Conservation (phyloP, 192 early-diverging fungal genomes). For the Backusella morwellensis region DNA sequence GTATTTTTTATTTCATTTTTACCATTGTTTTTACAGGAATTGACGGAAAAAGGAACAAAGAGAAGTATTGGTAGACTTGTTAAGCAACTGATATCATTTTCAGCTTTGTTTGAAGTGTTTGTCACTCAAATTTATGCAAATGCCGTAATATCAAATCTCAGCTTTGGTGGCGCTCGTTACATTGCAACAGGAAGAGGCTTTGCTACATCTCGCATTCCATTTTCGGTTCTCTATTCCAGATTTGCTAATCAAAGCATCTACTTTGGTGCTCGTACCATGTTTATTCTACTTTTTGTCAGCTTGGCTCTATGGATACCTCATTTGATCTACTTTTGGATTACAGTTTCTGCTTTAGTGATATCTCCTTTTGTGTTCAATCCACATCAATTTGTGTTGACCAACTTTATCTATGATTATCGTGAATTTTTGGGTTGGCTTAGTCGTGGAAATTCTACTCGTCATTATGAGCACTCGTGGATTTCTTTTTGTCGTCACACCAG, state of each 20-base stretch:
- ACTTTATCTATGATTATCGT: constrained; percentile 69
- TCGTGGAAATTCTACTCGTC: constrained; percentile 50
- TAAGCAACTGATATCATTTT: constrained; percentile 68
- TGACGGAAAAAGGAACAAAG: constrained; percentile 66
- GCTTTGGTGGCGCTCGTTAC: constrained; percentile 67
- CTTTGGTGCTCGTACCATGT: constrained; percentile 59
- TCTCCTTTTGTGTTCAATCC: constrained; percentile 77
- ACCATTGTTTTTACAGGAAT: constrained; percentile 70
- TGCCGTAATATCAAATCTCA: constrained; percentile 64
- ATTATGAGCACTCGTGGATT: constrained; percentile 66
- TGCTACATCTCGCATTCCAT: constrained; percentile 63
- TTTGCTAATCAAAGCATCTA: constrained; percentile 68
- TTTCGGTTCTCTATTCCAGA: constrained; percentile 60
- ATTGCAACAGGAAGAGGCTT: constrained; percentile 73
- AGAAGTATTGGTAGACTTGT: constrained; percentile 53
- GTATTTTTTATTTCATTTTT: constrained; percentile 69
- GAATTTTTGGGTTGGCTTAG: constrained; percentile 65
- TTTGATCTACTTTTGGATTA: constrained; percentile 69
- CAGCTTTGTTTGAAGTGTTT: constrained; percentile 69
- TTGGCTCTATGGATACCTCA: constrained; percentile 58
- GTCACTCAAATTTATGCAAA: constrained; percentile 71
- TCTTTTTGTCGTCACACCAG: constrained; percentile 61
- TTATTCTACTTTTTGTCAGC: constrained; percentile 61
- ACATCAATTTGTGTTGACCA: constrained; percentile 65
- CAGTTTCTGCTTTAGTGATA: constrained; percentile 57